These are phyloP conservation scores for Myxozyma udenii DNA, from an alignment of 805 yeast genomes.

Conservation along the genomic window DNA sequence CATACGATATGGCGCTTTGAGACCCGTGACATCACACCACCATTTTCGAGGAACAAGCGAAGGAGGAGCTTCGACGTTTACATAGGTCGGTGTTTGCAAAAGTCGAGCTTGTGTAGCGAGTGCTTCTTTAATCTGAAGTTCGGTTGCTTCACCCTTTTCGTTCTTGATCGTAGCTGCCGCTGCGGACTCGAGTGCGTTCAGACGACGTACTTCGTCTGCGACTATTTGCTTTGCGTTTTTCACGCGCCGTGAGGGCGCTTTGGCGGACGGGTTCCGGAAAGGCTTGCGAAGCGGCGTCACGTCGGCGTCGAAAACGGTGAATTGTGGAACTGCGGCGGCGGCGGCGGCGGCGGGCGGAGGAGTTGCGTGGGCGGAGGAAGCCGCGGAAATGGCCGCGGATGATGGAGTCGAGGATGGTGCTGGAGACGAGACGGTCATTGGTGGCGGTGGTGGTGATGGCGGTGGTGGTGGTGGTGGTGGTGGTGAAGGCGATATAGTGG, in stretches of 20 bases:
- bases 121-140: neutral
- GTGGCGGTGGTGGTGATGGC: neutral
- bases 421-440: neutral
- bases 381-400: neutral
- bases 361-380: neutral
- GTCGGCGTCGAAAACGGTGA: slow-evolving; percentile 32
- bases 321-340: slow-evolving; percentile 6
- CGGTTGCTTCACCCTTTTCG: neutral
- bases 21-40: slow-evolving; percentile 92
- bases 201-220: slow-evolving; percentile 73
- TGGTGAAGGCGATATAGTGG: neutral
- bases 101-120: neutral
- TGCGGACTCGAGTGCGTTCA: slow-evolving; percentile 40
- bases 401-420: neutral
- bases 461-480: neutral
- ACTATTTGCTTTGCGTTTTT: slow-evolving; percentile 71
- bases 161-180: slow-evolving; percentile 33
- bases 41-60: slow-evolving; percentile 73
- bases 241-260: slow-evolving; percentile 57
- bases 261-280: slow-evolving; percentile 60
- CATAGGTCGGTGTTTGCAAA: slow-evolving; percentile 54
- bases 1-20: slow-evolving; percentile 69
- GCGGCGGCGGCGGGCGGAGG: slow-evolving; percentile 5
- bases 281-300: slow-evolving; percentile 29
- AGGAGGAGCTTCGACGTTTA: slow-evolving; percentile 80